These are phyloP conservation scores for Aspergillus udagawae DNA, from an alignment of 2,329 filamentous ascomycete genomes.

Conservation along the genomic window DNA sequence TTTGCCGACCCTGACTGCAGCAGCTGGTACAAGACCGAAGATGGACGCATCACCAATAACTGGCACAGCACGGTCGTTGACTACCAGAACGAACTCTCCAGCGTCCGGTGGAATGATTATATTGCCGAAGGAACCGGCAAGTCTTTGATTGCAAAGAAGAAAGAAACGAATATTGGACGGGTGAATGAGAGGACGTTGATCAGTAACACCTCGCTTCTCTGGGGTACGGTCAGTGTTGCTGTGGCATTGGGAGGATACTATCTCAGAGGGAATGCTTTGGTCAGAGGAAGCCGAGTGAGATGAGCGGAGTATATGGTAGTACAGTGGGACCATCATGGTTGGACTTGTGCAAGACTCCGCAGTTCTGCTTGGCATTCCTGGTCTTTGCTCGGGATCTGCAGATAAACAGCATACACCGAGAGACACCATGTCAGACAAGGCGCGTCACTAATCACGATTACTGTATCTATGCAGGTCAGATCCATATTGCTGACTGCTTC, in stretches of 20 bases:
- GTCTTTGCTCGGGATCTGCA: not conserved
- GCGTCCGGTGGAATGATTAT: constrained; percentile 31
- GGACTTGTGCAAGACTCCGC: not conserved
- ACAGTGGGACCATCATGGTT: not conserved
- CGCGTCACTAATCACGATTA: not conserved
- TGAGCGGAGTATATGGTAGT: not conserved
- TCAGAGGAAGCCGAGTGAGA: not conserved
- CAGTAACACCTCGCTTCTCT: constrained; percentile 45
- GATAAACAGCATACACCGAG: not conserved
- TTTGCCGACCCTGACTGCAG: constrained; percentile 55
- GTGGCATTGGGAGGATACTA: constrained; percentile 44
- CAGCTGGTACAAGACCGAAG: constrained; percentile 55
- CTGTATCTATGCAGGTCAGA: not conserved
- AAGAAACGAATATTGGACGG: constrained; percentile 24
- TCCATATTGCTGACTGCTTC: not conserved
- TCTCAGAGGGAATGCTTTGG: not conserved
- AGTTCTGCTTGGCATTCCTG: not conserved
- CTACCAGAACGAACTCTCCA: constrained; percentile 46
- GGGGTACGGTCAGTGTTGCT: constrained; percentile 70
- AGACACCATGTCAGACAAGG: not conserved
- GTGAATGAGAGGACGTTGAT: constrained; percentile 36
- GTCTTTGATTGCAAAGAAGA: constrained; percentile 19
- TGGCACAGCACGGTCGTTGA: constrained; percentile 52
- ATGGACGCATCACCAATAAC: constrained; percentile 55
- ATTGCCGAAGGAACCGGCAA: constrained; percentile 22